phyloP scores from a whole-genome alignment of 257 asterid genomes.

The Cruciata laevipes region DNA sequence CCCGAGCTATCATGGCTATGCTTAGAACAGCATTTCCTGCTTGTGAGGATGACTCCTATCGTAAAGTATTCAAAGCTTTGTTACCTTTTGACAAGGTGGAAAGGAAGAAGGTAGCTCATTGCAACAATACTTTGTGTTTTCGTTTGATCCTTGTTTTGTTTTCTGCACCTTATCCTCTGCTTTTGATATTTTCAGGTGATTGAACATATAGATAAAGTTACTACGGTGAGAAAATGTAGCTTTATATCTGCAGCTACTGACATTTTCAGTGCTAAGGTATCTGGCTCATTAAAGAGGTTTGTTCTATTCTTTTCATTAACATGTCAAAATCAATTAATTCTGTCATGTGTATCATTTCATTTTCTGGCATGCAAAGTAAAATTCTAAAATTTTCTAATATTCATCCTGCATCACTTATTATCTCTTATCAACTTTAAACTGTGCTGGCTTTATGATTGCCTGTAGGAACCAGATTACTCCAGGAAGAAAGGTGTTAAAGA shows the following conservation, averaged over 20 bases:
- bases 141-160: background rate
- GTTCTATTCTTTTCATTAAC: constrained; percentile 15
- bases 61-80: constrained; percentile 76
- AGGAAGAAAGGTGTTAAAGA: constrained; percentile 88
- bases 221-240: constrained; percentile 80
- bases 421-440: constrained; percentile 2
- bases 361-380: background rate
- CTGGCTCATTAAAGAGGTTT: constrained; percentile 89
- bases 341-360: background rate
- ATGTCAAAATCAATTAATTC: background rate
- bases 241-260: constrained; percentile 81
- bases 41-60: constrained; percentile 68
- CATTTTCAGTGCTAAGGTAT: constrained; percentile 80
- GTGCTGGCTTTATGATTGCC: constrained; percentile 16
- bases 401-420: background rate
- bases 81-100: constrained; percentile 82
- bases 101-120: constrained; percentile 61
- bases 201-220: constrained; percentile 78
- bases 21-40: constrained; percentile 81
- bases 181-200: constrained; percentile 51
- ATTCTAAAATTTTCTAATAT: background rate
- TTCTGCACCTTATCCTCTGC: constrained; percentile 15
- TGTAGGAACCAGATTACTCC: constrained; percentile 87
- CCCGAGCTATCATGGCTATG: constrained; percentile 73
- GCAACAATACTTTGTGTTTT: constrained; percentile 10